Evolutionary conservation across 345 rosid species (phyloP), one percentile per base, ranked within the genome.

Genomic region (Melaleuca quinquenervia): DNA sequence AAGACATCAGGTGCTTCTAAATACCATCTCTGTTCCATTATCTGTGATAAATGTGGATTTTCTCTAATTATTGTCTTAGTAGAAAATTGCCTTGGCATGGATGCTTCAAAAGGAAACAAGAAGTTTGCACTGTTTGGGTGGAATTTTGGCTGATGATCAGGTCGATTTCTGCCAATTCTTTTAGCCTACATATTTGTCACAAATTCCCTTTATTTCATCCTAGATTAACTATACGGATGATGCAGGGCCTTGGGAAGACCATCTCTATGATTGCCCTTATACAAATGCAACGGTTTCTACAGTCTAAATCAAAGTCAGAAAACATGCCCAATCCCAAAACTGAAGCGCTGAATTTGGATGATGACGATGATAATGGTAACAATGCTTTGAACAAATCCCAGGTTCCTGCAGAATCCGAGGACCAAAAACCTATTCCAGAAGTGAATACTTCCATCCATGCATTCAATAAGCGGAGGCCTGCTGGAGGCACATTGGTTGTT

Each of bases 141-240:
- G 99, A 90, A 97, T 97, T 87, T 90, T 97, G 91, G 99, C 99
- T 83, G 99, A 97, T 92, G 99, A 97, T 89, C 98, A 97, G 98
- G 99, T 96, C 84, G 83, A 60, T 89, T 58, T n/a, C 29, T 24
- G 27, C 70, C 60, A 54, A 83, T 51, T 82, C 80, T 50, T 82
- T 70, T 21, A 70, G 80, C 80, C 48, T 70, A 32, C 48, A 36
- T 36, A 32, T 70, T 70, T 87, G 41, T 51, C 27, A 50, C 50
- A 54, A 8, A 24, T 76, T 85, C n/a, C n/a, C 82, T 87, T 88
- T 18, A 70, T 70, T 70, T 36, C 26, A 70, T 70, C 80, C 48
- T 70, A 70, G 80, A 70, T 70, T 70, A 70, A 70, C 80, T 36
- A 48, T 36, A 36, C 7, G 3, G 80, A 55, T 86, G 64, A 88